Conservation (phyloP, 768 basidiomycete genomes). For the Pleurotus cornucopiae region DNA sequence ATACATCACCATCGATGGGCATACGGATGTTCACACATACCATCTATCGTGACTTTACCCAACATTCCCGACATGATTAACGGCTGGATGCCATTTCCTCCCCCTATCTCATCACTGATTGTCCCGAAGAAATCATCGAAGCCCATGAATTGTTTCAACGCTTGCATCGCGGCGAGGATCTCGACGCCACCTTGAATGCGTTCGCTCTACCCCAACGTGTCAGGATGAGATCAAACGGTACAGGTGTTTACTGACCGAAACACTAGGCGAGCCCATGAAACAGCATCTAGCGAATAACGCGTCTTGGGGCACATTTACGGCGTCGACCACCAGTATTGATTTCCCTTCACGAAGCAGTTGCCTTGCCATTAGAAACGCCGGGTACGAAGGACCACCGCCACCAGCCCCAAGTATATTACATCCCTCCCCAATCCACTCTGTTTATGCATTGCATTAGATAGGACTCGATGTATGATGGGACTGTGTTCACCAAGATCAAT, state of each 20-base stretch:
- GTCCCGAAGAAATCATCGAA: slow-evolving; percentile 17
- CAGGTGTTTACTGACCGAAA: slow-evolving; percentile 18
- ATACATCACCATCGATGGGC: slow-evolving; percentile 26
- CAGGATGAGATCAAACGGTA: slow-evolving; percentile 19
- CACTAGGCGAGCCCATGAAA: slow-evolving; percentile 34
- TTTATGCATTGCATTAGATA: background rate
- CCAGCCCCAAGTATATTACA: slow-evolving; percentile 59
- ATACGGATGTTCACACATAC: slow-evolving; percentile 4
- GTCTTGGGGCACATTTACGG: slow-evolving; percentile 36
- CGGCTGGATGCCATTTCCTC: slow-evolving; percentile 39
- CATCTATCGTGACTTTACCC: slow-evolving; percentile 22
- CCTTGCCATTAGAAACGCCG: slow-evolving; percentile 43
- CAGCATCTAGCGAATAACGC: slow-evolving; percentile 29
- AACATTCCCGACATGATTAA: slow-evolving; percentile 18
- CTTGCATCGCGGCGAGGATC: slow-evolving; percentile 15
- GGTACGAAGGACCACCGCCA: slow-evolving; percentile 58
- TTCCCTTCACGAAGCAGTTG: slow-evolving; percentile 50
- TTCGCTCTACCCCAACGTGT: slow-evolving; percentile 20
- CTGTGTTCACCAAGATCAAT: slow-evolving; percentile 31
- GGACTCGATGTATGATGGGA: background rate
- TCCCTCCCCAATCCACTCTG: slow-evolving; percentile 59
- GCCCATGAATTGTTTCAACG: slow-evolving; percentile 24
- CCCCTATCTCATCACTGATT: slow-evolving; percentile 36
- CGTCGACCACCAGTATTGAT: slow-evolving; percentile 40
- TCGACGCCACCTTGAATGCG: slow-evolving; percentile 25